Percentiles rank a stretch among this genome's conserved stretches.
phyloP scores from a whole-genome alignment of 768 basidiomycete species.

The Heimioporus sp. region DNA sequence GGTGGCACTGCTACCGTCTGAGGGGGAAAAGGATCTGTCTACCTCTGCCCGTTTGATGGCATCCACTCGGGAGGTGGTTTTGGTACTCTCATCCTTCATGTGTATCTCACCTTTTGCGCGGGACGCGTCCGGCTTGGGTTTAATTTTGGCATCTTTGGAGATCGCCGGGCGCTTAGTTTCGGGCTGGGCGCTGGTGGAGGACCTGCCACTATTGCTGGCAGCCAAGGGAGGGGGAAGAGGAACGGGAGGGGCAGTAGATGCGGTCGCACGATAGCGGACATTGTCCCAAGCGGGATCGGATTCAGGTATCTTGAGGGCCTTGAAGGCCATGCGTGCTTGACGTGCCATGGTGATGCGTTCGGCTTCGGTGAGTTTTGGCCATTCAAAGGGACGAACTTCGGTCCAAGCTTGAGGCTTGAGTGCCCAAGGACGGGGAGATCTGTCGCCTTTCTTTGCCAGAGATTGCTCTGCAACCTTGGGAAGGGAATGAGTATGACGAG shows the following conservation, averaged over 20 bases:
- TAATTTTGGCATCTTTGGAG: constrained; percentile 46
- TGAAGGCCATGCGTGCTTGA: constrained; percentile 48
- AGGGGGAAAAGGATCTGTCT: constrained; percentile 21
- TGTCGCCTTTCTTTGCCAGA: constrained; percentile 34
- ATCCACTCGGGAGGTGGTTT: constrained; percentile 28
- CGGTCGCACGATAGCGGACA: constrained; percentile 35
- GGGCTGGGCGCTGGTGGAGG: constrained; percentile 23
- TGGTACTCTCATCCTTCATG: constrained; percentile 37
- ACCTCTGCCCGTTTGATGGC: constrained; percentile 27
- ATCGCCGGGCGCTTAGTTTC: constrained; percentile 45
- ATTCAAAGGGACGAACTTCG: constrained; percentile 70
- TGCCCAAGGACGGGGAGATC: constrained; percentile 44
- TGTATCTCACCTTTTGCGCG: constrained; percentile 37
- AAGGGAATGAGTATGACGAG: background rate
- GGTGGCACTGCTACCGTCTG: constrained; percentile 5
- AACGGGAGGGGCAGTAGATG: constrained; percentile 11
- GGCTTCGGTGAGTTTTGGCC: constrained; percentile 45
- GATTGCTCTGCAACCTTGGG: constrained; percentile 51
- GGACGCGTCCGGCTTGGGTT: constrained; percentile 23
- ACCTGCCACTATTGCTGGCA: constrained; percentile 19
- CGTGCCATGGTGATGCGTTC: constrained; percentile 52
- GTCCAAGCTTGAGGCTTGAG: constrained; percentile 60
- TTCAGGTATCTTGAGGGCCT: constrained; percentile 52
- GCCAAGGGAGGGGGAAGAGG: constrained; percentile 17
- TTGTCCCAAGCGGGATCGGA: constrained; percentile 64